Evolutionary conservation across 164 flowering plant species (phyloP).

Genomic region (Stephania cephalantha): DNA sequence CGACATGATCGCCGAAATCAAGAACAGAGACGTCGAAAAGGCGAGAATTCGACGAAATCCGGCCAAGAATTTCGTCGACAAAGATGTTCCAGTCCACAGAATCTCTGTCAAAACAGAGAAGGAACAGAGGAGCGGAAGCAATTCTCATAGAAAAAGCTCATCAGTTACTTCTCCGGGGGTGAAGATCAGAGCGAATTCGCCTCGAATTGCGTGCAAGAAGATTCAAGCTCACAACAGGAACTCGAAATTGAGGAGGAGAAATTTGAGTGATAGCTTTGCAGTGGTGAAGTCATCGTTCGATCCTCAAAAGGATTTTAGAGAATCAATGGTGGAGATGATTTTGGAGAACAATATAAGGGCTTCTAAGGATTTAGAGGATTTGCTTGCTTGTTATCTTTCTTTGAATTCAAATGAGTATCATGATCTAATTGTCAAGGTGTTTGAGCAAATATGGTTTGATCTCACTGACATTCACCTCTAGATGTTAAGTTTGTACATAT

Average conservation of each 20-base stretch:
- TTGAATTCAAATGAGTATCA: slow-evolving; percentile 74
- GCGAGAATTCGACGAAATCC: slow-evolving; percentile 4
- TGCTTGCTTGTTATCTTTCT: slow-evolving; percentile 80
- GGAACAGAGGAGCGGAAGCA: slow-evolving; percentile 13
- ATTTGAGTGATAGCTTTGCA: slow-evolving; percentile 61
- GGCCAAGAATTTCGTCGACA: slow-evolving; percentile 14
- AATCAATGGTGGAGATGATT: slow-evolving; percentile 94
- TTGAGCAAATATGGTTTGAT: slow-evolving; percentile 83
- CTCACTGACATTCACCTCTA: slow-evolving; percentile 23
- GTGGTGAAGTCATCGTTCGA: slow-evolving; percentile 60
- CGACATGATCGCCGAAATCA: slow-evolving; percentile 12
- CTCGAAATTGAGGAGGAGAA: slow-evolving; percentile 20
- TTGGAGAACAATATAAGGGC: slow-evolving; percentile 56
- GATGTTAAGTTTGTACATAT: neutral
- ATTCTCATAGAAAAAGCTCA: slow-evolving; percentile 19
- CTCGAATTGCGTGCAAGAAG: slow-evolving; percentile 37
- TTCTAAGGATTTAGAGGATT: slow-evolving; percentile 73
- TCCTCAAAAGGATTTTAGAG: slow-evolving; percentile 71
- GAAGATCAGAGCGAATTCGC: slow-evolving; percentile 46
- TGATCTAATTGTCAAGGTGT: slow-evolving; percentile 65
- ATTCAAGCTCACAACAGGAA: slow-evolving; percentile 22
- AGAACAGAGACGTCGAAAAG: slow-evolving; percentile 11
- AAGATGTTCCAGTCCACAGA: slow-evolving; percentile 3
- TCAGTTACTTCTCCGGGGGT: slow-evolving; percentile 27
- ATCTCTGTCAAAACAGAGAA: slow-evolving; percentile 19